Evolutionary conservation across 139 green algal genomes (phyloP), one percentile per base, ranked within the genome.

Genomic region (Micractinium sp.): DNA sequence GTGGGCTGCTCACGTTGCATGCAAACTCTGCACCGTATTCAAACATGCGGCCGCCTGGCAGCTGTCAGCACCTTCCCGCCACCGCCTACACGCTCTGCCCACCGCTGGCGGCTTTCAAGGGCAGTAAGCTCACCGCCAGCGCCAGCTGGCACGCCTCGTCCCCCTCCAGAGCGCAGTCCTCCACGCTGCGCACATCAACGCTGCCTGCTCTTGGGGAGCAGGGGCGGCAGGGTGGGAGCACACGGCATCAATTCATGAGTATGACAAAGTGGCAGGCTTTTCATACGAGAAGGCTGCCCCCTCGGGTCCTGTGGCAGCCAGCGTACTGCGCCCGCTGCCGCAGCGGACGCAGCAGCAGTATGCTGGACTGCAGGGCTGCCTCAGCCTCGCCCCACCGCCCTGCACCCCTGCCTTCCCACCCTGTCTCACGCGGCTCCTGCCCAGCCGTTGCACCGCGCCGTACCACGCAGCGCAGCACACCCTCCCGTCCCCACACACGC

Each of bases 111-210:
- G 69, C 69, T 19, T 36, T 35, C 29, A 2, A 16, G 22, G 36
- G 31, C 73, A 1, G 73, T 0, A 7, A 38, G 14, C 76, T 67
- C 47, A 84, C 80, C 80, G 80, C 80, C 53, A 98, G 83, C 0
- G 96, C 97, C 20, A 98, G 96, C 67, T 83, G 23, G 18, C 89
- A 90, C 14, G 85, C 86, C 1, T 87, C 73, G 60, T 97, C 92
- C 27, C 94, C 96, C 9, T 75, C 38, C 15, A 79, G 89, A 12
- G 89, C 93, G 25, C 85, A 73, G 5, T 94, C 94, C 15, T 96
- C 89, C 2, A 99, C 91, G 2, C 63, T 31, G 16, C 95, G 90
- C 81, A 96, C 56, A 88, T 97, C 96, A 38, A 87, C 86, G 60
- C 90, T 69, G 29, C 97, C 97, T 88, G 84, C 3, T 4, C 3